Conservation (phyloP, 805 yeast genomes). For the Sungouiella thailandica region DNA sequence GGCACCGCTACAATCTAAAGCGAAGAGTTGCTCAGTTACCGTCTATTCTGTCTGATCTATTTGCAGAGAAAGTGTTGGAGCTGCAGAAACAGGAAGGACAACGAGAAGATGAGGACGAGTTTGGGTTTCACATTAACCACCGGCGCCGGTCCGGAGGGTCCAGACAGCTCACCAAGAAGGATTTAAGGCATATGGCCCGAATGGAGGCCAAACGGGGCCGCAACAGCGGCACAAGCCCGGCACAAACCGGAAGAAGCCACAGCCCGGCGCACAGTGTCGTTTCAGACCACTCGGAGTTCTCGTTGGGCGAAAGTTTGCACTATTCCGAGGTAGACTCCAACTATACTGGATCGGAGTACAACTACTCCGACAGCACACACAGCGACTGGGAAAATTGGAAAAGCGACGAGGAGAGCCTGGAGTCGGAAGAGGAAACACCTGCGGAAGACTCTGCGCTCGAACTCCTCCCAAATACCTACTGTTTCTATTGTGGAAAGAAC, state of each 20-base stretch:
- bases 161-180: conserved; percentile 38
- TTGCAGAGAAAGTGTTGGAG: conserved; percentile 58
- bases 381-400: conserved; percentile 18
- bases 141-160: conserved; percentile 20
- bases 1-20: conserved; percentile 43
- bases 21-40: conserved; percentile 40
- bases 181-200: conserved; percentile 22
- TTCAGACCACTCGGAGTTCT: conserved; percentile 52
- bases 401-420: conserved; percentile 13
- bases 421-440: conserved; percentile 29
- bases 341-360: conserved; percentile 47
- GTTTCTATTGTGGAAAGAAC: conserved; percentile 54
- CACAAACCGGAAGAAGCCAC: conserved; percentile 32
- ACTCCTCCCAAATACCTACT: conserved; percentile 46
- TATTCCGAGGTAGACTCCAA: conserved; percentile 21
- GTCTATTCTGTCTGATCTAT: conserved; percentile 39
- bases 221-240: conserved; percentile 9
- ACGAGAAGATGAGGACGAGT: conserved; percentile 42
- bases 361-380: conserved; percentile 20
- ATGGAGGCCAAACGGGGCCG: conserved; percentile 33
- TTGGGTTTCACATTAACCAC: conserved; percentile 42
- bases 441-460: conserved; percentile 19
- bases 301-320: conserved; percentile 41
- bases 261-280: conserved; percentile 54
- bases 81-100: conserved; percentile 6